Evolutionary conservation across 2,329 filamentous ascomycete genomes (phyloP), one percentile per base, ranked within the genome.

Genomic region (Hirsutella thompsonii): DNA sequence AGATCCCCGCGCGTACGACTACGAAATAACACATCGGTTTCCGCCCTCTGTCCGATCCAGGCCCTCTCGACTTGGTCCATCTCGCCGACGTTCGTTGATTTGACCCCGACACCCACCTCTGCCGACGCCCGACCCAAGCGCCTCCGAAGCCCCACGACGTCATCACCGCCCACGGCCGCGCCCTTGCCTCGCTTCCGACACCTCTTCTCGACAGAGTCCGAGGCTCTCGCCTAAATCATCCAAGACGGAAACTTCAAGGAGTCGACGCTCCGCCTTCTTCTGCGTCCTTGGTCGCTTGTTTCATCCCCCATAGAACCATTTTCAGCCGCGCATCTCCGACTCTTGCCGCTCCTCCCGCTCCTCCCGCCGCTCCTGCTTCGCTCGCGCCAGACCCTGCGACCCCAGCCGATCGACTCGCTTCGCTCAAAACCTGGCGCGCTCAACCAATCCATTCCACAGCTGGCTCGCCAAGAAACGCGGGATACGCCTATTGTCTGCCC

Each of bases 161-260:
- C 48, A 48, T 43, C 52, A 45, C 48, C 38, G 41, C 44, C 40
- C 19, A 10, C 30, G 20, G 28, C 18, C 36, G 19, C 6, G 6
- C 36, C 8, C 11, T 39, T 20, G 18, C 20, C 26, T 40, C 16
- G 29, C 11, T 32, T 38, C 42, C 41, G 41, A 36, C 40, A n/a
- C 41, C 41, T 6, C 23, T 11, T 26, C 23, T 26, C 23, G 23
- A 26, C 6, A 6, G 23, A 26, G 37, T 42, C 43, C 42, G 40
- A 50, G 49, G 48, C 49, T 47, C 50, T 54, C 49, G 53, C 51
- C 54, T 49, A 52, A 57, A 58, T 56, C 57, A 52, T 57, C 56
- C 59, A 69, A 65, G 58, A 72, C 70, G 69, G 69, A 69, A 61
- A 58, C 59, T 51, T 62, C 60, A 64, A 64, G 63, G 60, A 57